Evolutionary conservation across 2,329 filamentous ascomycete species (phyloP).

Genomic region (Talaromyces amestolkiae): DNA sequence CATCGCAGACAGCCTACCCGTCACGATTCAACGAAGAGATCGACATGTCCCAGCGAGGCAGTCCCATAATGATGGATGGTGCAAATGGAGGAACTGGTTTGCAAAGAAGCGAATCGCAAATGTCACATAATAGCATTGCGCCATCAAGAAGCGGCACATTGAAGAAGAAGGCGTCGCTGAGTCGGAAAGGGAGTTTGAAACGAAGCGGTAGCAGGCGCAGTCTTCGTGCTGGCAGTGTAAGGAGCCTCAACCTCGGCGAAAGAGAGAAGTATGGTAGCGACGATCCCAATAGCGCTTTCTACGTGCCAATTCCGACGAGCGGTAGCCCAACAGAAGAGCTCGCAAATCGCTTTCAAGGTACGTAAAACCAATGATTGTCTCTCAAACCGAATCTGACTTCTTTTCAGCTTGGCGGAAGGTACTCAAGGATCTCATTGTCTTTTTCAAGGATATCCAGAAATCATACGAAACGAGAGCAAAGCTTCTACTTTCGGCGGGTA

Average conservation of each 20-base stretch:
- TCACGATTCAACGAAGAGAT: constrained; percentile 42
- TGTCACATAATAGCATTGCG: constrained; percentile 42
- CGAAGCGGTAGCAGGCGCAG: constrained; percentile 78
- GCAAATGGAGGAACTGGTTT: constrained; percentile 27
- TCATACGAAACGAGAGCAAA: constrained; percentile 87
- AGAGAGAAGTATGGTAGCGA: constrained; percentile 57
- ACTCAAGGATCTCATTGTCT: constrained; percentile 88
- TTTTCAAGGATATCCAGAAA: constrained; percentile 86
- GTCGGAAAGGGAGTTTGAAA: constrained; percentile 69
- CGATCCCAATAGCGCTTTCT: constrained; percentile 76
- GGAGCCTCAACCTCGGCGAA: constrained; percentile 72
- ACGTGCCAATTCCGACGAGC: constrained; percentile 81
- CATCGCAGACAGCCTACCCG: constrained; percentile 34
- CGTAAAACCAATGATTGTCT: not conserved
- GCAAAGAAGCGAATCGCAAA: constrained; percentile 42
- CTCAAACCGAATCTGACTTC: not conserved
- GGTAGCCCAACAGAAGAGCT: constrained; percentile 86
- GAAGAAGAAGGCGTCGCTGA: constrained; percentile 82
- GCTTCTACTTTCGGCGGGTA: constrained; percentile 75
- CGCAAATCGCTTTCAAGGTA: constrained; percentile 84
- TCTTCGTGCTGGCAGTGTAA: constrained; percentile 80
- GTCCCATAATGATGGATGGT: constrained; percentile 32
- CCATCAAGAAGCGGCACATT: constrained; percentile 66
- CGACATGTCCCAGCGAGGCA: constrained; percentile 35
- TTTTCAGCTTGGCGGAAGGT: constrained; percentile 83